Evolutionary conservation across 257 asterid genomes (phyloP), one percentile per base, ranked within the genome.

Genomic region (Cordia subcordata): DNA sequence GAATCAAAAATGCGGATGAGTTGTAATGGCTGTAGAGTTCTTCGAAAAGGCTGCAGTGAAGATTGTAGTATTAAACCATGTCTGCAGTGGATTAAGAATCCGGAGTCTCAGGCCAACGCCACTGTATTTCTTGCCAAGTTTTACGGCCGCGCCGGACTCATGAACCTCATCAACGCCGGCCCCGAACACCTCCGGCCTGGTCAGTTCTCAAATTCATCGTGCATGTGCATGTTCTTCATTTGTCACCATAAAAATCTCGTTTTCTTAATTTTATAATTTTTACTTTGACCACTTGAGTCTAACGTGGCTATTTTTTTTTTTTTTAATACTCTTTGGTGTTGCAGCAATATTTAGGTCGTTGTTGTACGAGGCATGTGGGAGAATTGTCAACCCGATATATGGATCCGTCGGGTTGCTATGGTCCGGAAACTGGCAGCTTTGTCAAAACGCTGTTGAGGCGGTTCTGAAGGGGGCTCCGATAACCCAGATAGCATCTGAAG

Each of bases 141-240:
- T 64, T 90, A 86, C 70, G 97, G 97, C 73, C 94, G 96, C 18
- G 95, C 96, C 13, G 95, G 97, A 9, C 87, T 90, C 10, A 61
- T 90, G 74, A 84, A 86, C 75, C 91, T 89, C 53, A 71, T 89
- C 58, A 77, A 89, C 76, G 94, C 89, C 64, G 94, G 85, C 21
- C 86, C 97, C 0, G 64, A 71, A 0, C 79, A 84, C 47, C 89
- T 79, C 63, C 95, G 97, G 22, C 94, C 97, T 54, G 97, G 96
- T 79, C 11, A 16, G 63, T 62, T 0, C 4, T 10, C 21, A 14
- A 39, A 1, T 35, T 17, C 15, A 17, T 0, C 22, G 13, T 44
- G 17, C 51, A 13, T 55, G 37, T 22, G 6, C 8, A 4, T 13
- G 6, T 20, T 0, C 38, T 0, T 57, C 13, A 16, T n/a, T n/a